Evolutionary conservation across 306 rosid genomes (phyloP).

Genomic region (Potentilla sterilis): DNA sequence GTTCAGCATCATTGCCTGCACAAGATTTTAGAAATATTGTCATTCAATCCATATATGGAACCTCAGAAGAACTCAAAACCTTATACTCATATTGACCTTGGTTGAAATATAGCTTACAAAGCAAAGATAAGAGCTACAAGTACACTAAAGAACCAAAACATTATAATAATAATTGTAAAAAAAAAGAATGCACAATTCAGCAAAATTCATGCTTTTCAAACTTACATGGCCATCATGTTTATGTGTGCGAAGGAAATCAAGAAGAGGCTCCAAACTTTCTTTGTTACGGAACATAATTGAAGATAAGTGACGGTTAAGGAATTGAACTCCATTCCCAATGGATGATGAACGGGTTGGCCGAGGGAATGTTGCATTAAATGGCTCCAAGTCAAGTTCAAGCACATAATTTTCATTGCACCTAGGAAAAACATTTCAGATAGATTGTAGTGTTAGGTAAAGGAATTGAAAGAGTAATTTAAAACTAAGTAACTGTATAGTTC

Average conservation of each 20-base stretch:
- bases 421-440: background rate
- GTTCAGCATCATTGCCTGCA: conserved; percentile 79
- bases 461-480: background rate
- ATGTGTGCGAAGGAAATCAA: conserved; percentile 85
- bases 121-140: background rate
- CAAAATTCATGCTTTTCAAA: conserved; percentile 14
- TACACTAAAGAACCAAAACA: background rate
- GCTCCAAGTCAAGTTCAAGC: conserved; percentile 90
- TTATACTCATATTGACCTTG: background rate
- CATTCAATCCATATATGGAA: background rate
- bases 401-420: conserved; percentile 46
- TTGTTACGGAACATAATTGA: conserved; percentile 79
- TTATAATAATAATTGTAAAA: background rate
- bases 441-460: background rate
- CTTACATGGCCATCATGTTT: conserved; percentile 76
- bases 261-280: conserved; percentile 76
- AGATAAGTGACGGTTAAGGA: conserved; percentile 95
- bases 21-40: conserved; percentile 15
- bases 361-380: conserved; percentile 85
- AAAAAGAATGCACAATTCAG: background rate
- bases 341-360: conserved; percentile 84
- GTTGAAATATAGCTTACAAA: background rate
- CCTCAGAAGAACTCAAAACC: background rate
- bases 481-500: background rate
- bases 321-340: conserved; percentile 96